Evolutionary conservation across 1,139 yeast genomes (phyloP).

Genomic region (Suzukiozyma palmioleophila): DNA sequence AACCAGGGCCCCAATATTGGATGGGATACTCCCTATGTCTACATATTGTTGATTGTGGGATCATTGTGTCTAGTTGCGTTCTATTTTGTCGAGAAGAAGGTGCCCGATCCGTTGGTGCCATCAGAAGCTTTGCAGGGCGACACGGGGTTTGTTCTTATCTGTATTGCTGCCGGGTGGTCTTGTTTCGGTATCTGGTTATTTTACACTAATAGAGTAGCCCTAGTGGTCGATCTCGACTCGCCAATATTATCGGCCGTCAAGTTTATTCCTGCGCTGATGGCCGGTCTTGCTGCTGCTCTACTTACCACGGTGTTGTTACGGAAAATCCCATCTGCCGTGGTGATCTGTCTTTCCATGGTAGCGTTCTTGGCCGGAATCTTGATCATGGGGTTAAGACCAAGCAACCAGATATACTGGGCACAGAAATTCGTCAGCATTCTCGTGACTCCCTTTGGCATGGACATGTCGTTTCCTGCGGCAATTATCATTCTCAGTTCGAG

Average conservation of each 20-base stretch:
- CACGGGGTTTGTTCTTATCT: conserved; percentile 42
- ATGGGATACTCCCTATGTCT: conserved; percentile 49
- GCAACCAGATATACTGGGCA: conserved; percentile 49
- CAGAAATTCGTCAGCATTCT: conserved; percentile 46
- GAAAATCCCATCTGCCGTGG: conserved; percentile 34
- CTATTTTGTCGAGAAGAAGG: conserved; percentile 29
- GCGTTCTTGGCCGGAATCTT: conserved; percentile 39
- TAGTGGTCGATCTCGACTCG: conserved; percentile 23
- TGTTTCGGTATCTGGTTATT: conserved; percentile 58
- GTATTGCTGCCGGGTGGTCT: conserved; percentile 57
- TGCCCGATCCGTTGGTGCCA: conserved; percentile 45
- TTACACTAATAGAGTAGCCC: conserved; percentile 36
- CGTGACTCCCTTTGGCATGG: conserved; percentile 58
- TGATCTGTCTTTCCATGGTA: conserved; percentile 43
- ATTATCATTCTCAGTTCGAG: conserved; percentile 46
- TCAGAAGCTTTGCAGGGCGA: conserved; percentile 35
- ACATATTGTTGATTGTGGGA: conserved; percentile 48
- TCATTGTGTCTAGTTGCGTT: conserved; percentile 31
- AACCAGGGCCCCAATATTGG: conserved; percentile 62
- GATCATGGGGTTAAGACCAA: conserved; percentile 43
- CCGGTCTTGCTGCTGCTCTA: conserved; percentile 46
- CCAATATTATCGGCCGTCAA: conserved; percentile 38
- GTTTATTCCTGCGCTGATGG: conserved; percentile 33
- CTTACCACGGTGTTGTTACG: conserved; percentile 35
- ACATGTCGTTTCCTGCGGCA: conserved; percentile 62